Percentiles rank a stretch among this genome's conserved stretches.
These are phyloP conservation scores for Zygosaccharomyces pseudorouxii DNA, from an alignment of 805 yeast species.

Conservation along the genomic window DNA sequence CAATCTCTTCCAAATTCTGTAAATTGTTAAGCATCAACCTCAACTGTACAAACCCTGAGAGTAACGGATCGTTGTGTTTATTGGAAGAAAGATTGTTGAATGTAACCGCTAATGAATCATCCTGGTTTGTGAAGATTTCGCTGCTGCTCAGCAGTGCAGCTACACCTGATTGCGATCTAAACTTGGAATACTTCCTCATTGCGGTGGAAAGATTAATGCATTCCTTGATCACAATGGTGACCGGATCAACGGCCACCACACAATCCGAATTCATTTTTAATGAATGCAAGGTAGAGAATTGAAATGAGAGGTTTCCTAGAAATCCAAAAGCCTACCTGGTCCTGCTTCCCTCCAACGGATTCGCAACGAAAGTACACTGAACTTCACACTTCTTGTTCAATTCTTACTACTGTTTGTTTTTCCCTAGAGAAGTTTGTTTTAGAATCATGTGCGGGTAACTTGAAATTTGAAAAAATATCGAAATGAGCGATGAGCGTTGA, in stretches of 20 bases:
- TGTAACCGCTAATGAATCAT: conserved; percentile 37
- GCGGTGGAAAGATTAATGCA: conserved; percentile 82
- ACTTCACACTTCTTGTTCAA: not conserved
- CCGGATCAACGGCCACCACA: conserved; percentile 57
- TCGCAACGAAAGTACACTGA: not conserved
- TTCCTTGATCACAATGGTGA: conserved; percentile 81
- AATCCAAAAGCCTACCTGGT: not conserved
- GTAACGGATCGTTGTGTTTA: conserved; percentile 48
- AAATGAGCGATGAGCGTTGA: not conserved
- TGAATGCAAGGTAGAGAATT: not conserved
- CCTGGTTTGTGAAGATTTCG: conserved; percentile 47
- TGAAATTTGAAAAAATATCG: not conserved
- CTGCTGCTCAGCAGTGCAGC: conserved; percentile 75
- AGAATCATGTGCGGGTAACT: conserved; percentile 2
- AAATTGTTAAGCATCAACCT: conserved; percentile 63
- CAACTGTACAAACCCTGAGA: conserved; percentile 75
- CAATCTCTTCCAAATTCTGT: conserved; percentile 50
- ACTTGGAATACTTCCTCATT: conserved; percentile 80
- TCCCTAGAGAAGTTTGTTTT: not conserved
- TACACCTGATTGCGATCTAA: conserved; percentile 60
- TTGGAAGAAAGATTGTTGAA: conserved; percentile 31
- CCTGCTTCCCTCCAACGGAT: not conserved
- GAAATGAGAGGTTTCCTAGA: not conserved
- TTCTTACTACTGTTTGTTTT: not conserved
- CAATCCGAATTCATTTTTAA: conserved; percentile 2